These are phyloP conservation scores for Aspergillus ruber DNA, from an alignment of 2,329 filamentous ascomycete species.

Conservation along the genomic window DNA sequence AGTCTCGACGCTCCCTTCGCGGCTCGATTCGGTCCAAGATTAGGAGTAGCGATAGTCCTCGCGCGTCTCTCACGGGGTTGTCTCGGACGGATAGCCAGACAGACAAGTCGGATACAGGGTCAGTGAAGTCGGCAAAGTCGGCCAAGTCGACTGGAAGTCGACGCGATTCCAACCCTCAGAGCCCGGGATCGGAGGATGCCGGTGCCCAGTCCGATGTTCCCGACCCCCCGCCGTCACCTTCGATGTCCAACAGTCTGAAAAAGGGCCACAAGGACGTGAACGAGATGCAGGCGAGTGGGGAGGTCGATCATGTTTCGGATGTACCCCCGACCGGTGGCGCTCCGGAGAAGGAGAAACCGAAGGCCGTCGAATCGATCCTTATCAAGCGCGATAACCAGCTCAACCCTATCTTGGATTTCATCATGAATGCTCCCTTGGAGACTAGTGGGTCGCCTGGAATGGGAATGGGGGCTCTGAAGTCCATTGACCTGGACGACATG, in stretches of 20 bases:
- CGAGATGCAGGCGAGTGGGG: conserved; percentile 75
- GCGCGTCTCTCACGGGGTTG: conserved; percentile 62
- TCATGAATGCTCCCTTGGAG: conserved; percentile 35
- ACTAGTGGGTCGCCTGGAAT: conserved; percentile 53
- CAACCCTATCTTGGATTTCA: conserved; percentile 57
- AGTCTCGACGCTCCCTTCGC: conserved; percentile 80
- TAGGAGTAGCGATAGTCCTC: conserved; percentile 65
- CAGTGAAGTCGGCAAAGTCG: conserved; percentile 65
- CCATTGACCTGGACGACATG: conserved; percentile 93
- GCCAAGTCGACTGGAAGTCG: conserved; percentile 53
- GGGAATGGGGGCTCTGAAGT: conserved; percentile 84
- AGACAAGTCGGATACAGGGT: conserved; percentile 66
- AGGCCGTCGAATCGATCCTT: conserved; percentile 82
- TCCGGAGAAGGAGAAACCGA: conserved; percentile 46
- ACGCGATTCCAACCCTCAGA: conserved; percentile 23
- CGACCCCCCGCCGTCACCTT: conserved; percentile 75
- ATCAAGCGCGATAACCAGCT: conserved; percentile 69
- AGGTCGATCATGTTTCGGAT: conserved; percentile 92
- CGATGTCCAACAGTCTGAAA: conserved; percentile 68
- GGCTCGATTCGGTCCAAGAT: conserved; percentile 82
- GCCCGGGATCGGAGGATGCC: conserved; percentile 39
- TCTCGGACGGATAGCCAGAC: conserved; percentile 52
- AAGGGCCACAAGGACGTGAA: conserved; percentile 69
- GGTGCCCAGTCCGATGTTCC: conserved; percentile 44
- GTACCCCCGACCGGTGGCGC: conserved; percentile 66